Evolutionary conservation across 345 rosid genomes (phyloP), one percentile per base, ranked within the genome.

Genomic region (Brassica juncea): DNA sequence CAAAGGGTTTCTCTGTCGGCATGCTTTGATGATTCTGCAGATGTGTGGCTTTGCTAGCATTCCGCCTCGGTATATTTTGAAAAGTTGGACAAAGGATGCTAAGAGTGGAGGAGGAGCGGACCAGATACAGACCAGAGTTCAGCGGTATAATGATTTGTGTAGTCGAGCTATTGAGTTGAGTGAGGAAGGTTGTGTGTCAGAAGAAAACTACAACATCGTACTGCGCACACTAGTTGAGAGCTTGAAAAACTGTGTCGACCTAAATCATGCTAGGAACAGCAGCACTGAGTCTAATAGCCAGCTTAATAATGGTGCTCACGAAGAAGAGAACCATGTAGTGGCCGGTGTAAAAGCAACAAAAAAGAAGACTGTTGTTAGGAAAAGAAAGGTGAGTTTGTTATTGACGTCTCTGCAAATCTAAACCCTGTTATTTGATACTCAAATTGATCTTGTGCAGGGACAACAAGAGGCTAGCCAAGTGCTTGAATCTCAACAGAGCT

Each of bases 41-140:
- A 89, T 89, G 74, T 89, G 91, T 66, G 88, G 87, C 55, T 88
- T 84, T 5, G 84, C 89, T 6, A 82, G 82, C 63, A 80, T 89
- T 15, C 93, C 88, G 57, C 70, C 88, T 67, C 85, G 30, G n/a
- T 89, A 86, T 77, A 81, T 89, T 37, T 72, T 89, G 84, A 89
- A 86, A 76, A 79, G 93, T 34, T 89, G 93, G 93, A 87, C 89
- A 31, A 89, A 89, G 82, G 93, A 85, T 77, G 93, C 86, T n/a
- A 85, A 83, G 77, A 83, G 63, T 71, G 82, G 86, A 19, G 83
- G 72, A 52, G 83, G 72, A 52, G 54, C 82, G 5, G 70, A 76
- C 16, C 82, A 67, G 54, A 63, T 62, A 61, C 88, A 81, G 60
- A 82, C 81, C 28, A 84, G 92, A 86, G 88, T 83, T 72, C 90